Evolutionary conservation across 208 protist genomes (phyloP), one percentile per base, ranked within the genome.

Genomic region (Crithidia expoeki): DNA sequence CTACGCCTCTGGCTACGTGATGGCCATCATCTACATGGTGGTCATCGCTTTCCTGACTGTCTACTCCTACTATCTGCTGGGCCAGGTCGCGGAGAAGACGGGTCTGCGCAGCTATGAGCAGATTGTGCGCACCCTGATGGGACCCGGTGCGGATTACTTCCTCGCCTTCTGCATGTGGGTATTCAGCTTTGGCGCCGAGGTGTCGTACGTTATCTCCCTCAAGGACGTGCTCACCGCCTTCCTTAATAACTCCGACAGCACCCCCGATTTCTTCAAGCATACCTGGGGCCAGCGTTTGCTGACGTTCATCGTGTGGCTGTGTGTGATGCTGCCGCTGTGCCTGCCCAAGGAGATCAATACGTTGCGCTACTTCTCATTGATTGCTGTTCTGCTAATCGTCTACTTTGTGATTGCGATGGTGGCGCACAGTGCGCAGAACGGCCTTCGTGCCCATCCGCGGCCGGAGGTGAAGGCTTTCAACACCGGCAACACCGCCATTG

Each of bases 331-430:
- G 47, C 88, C 92, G 38, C 67, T 94, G 40, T 93, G 73, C 44
- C 72, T 94, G 38, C 87, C 84, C 2, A 85, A 88, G 69, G 81
- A 88, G 62, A 91, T 96, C 69, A 92, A 94, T 73, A 90, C 89
- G 12, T 78, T 96, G 38, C 85, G 92, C n/a, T 74, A 88, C 60
- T 57, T 89, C 42, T 94, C 89, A 12, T 68, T 74, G 27, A 23
- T 94, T 11, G 89, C 74, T 10, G 74, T 94, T 9, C n/a, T 79
- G 11, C 80, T 90, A 38, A 86, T 94, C 32, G 52, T 90, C 12
- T 87, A 81, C 70, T 93, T 96, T 58, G 86, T 91, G 40, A 74
- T 92, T 21, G 75, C 64, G 51, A 84, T 90, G 62, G 53, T 96
- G n/a, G 50, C 89, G 21, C 78, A 93, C 83, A 74, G 73, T 23